Evolutionary conservation across 2,329 filamentous ascomycete genomes (phyloP).

Genomic region (Botrytis byssoidea): DNA sequence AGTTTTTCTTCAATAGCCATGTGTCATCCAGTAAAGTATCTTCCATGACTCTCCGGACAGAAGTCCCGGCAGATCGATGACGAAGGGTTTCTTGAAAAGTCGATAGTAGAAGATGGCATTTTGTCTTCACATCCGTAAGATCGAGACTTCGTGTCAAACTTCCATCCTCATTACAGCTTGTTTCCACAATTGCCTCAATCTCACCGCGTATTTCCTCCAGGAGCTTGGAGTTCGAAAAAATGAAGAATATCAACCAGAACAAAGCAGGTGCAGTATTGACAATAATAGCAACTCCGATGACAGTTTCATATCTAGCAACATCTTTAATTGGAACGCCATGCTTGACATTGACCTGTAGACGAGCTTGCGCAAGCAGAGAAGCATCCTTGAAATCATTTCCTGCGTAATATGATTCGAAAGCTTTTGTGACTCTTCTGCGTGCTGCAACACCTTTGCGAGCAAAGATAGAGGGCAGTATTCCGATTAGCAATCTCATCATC

Average conservation of each 20-base stretch:
- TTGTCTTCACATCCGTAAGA: conserved; percentile 16
- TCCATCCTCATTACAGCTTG: background rate
- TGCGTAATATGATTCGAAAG: conserved; percentile 44
- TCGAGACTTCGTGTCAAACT: background rate
- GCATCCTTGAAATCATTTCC: conserved; percentile 42
- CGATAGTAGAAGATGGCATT: conserved; percentile 43
- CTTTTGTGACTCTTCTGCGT: conserved; percentile 23
- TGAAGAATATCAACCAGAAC: conserved; percentile 39
- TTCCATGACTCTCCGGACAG: conserved; percentile 40
- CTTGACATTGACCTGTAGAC: conserved; percentile 38
- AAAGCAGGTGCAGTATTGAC: conserved; percentile 43
- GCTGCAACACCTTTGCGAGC: conserved; percentile 14
- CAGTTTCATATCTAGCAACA: conserved; percentile 42
- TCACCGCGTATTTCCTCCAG: conserved; percentile 37
- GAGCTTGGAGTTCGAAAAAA: conserved; percentile 39
- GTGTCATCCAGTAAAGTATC: conserved; percentile 39
- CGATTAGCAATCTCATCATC: conserved; percentile 34
- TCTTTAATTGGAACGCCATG: conserved; percentile 37
- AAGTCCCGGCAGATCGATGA: conserved; percentile 41
- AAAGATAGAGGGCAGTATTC: conserved; percentile 21
- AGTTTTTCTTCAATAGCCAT: conserved; percentile 42
- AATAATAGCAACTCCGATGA: conserved; percentile 43
- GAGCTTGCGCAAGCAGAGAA: conserved; percentile 41
- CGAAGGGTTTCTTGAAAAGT: conserved; percentile 44
- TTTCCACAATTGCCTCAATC: background rate